Percentiles rank a stretch among this genome's conserved stretches.
These are phyloP conservation scores for Pseudopithomyces chartarum DNA, from an alignment of 2,329 filamentous ascomycete species.

Conservation along the genomic window DNA sequence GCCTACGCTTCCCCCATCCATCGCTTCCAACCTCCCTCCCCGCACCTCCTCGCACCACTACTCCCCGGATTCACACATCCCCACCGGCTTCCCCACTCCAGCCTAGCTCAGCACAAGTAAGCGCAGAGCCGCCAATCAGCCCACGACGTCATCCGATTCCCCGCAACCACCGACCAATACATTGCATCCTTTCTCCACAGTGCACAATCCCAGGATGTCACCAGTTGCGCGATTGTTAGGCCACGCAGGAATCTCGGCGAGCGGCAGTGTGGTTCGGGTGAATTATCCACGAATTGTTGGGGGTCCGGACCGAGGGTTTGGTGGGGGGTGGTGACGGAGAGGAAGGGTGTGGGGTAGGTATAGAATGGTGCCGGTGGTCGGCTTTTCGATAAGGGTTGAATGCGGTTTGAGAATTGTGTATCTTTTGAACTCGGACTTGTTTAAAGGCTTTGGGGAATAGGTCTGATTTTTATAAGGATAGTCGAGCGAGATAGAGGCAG, in stretches of 20 bases:
- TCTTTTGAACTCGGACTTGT: no score
- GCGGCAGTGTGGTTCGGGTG: not conserved
- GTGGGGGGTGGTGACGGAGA: not conserved
- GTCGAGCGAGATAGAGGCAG: no score
- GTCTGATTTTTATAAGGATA: no score
- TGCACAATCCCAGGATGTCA: not conserved
- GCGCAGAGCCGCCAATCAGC: slow-evolving; percentile 6
- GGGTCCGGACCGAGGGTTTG: not conserved
- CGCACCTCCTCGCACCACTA: not conserved
- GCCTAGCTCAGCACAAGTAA: not conserved
- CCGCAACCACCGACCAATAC: not conserved
- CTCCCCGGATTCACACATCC: slow-evolving; percentile 1
- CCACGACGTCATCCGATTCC: slow-evolving; percentile 11
- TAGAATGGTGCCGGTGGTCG: no score
- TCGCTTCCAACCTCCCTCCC: not conserved
- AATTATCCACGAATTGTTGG: not conserved
- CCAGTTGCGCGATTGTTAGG: not conserved
- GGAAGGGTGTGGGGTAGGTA: not conserved
- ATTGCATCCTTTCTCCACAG: not conserved
- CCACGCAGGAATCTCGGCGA: not conserved
- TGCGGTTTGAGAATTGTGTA: no score
- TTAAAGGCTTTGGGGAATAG: not conserved
- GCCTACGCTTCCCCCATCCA: not conserved
- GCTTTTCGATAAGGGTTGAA: no score
- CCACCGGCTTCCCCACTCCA: slow-evolving; percentile 2